Evolutionary conservation across 495 filamentous ascomycete genomes (phyloP), one percentile per base, ranked within the genome.

Genomic region (Cercophora newfieldiana): DNA sequence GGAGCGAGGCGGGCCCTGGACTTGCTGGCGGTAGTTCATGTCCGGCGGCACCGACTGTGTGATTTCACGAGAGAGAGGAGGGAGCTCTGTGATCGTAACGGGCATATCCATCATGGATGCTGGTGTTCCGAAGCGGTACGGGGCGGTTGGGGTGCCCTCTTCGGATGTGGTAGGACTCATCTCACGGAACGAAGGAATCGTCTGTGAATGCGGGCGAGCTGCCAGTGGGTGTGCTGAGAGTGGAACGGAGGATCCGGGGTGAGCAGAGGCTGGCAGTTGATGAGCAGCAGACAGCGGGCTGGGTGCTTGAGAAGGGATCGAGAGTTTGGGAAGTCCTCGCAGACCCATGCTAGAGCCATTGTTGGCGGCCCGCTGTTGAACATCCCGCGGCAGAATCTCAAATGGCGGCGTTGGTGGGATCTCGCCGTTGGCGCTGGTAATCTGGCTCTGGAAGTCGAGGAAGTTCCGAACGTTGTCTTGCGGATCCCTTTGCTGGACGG

Each of bases 11-110:
- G 75, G 74, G 18, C 64, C 70, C 18, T 75, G 72, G 28, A 44
- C 37, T 44, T 73, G 76, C 29, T 77, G 73, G 58, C 89, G 85
- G 79, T 87, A 92, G 71, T 82, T 82, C 93, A 98, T 97, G 75
- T 97, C 87, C 5, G 95, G 94, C 22, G 95, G 95, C 0, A 97
- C 95, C 1, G 94, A 97, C 70, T 96, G 91, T 4, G 92, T 94
- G 10, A 78, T 77, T 59, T 91, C 87, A 2, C 95, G 88, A 6
- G 86, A 82, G 51, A 94, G 80, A 2, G 90, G 89, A 0, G 88
- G 89, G 2, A 88, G 64, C 0, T 87, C 87, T 21, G 93, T 79
- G 4, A 90, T 85, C 1, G 91, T 95, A 65, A 96, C 72, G 0
- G 95, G 94, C n/a, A 90, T 89, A 75, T 98, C 95, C 81, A 91